Base-by-base conservation (phyloP, 192 early-diverging fungal species). In the Dissophora ornata region DNA sequence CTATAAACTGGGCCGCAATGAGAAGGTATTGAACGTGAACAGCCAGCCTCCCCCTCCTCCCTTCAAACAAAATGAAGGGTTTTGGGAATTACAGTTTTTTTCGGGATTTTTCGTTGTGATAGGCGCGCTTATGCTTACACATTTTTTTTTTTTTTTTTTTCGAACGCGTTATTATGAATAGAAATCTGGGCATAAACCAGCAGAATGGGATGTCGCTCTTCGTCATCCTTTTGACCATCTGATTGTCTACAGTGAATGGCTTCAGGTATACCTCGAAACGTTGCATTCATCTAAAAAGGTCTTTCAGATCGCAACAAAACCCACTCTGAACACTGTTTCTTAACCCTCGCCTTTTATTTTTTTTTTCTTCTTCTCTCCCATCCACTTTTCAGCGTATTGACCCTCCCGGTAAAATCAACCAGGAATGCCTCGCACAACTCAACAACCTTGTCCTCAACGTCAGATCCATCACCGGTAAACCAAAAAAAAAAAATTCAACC, bases 201-300 rank as follows among this genome's bases (percentile, higher is more conserved):
- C 46, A 47, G 71, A 67, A 5, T 77, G 71, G 71, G 71, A 77
- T 48, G 63, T 24, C 4, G 71, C 71, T 13, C 64, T 77, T 49
- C 71, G 71, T 46, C 57, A 67, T 15, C 71, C 71, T 2, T 77
- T 77, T 32, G 71, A 77, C 26, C 71, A 77, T 47, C 47, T 77
- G 34, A 56, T 50, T 5, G 44, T 77, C 42, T 77, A 77, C 46
- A 67, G 54, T 26, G 71, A 77, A 44, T 77, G 71, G 71, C 57
- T 77, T 0, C 71, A 77, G 71, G 71, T 77, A 71, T 21, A 16
- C 12, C 19, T 7, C 38, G 33, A 32, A 11, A 1, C 34, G n/a
- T n/a, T n/a, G 10, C 10, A 29, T 16, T 28, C 0, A 16, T 28
- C 50, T 29, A 12, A 28, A 52, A 11, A n/a, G 8, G 45, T 47